These are phyloP conservation scores for Dioscorea zingiberensis DNA, from an alignment of 106 monocot genomes.

Conservation along the genomic window DNA sequence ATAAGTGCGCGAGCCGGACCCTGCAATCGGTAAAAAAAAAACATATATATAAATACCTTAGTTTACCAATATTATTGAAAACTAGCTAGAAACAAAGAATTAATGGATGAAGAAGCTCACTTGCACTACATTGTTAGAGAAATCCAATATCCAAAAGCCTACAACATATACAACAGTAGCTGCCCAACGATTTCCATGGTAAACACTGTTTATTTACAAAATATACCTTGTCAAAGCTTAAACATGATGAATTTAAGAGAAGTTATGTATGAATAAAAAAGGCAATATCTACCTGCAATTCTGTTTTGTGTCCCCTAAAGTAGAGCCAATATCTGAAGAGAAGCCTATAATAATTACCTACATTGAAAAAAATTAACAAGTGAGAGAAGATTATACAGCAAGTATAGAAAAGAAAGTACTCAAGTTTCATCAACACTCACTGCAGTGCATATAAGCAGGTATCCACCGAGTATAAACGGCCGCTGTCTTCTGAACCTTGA, in stretches of 20 bases:
- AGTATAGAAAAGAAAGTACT: background rate
- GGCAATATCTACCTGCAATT: constrained; percentile 58
- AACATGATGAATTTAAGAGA: background rate
- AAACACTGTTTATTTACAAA: constrained; percentile 35
- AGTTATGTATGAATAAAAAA: background rate
- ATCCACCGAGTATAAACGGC: constrained; percentile 78
- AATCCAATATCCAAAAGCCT: constrained; percentile 96
- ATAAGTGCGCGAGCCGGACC: constrained; percentile 96
- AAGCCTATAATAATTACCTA: constrained; percentile 80
- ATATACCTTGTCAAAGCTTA: background rate
- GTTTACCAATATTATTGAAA: too few relatives aligned
- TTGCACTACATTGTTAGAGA: constrained; percentile 92
- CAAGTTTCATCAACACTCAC: constrained; percentile 29
- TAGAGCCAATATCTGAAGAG: constrained; percentile 82
- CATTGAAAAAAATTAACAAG: background rate
- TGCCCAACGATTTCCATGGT: constrained; percentile 73
- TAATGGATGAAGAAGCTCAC: constrained; percentile 20
- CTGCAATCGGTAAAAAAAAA: constrained; percentile 12
- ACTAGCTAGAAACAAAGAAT: too few relatives aligned
- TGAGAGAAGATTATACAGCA: background rate
- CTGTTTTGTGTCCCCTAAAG: constrained; percentile 77
- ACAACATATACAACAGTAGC: constrained; percentile 74
- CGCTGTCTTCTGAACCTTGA: constrained; percentile 70
- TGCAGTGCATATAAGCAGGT: constrained; percentile 59
- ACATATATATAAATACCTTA: background rate